These are phyloP conservation scores for Fusarium sp. DNA, from an alignment of 2,329 filamentous ascomycete species.

Conservation along the genomic window DNA sequence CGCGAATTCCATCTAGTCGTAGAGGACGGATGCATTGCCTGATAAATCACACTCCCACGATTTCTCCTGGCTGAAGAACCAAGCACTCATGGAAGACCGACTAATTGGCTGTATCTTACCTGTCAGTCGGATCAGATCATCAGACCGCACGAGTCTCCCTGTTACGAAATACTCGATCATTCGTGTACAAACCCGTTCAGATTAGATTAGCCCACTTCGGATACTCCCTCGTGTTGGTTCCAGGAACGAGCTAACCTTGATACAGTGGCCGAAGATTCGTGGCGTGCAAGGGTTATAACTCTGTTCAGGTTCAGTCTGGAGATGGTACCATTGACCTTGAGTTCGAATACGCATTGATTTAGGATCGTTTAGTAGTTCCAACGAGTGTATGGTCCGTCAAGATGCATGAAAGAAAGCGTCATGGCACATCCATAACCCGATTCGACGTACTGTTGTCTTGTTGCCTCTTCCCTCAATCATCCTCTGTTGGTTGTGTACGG, in stretches of 20 bases:
- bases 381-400: rapidly evolving
- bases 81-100: not conserved
- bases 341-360: rapidly evolving
- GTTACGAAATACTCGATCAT: not conserved
- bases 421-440: too few relatives aligned
- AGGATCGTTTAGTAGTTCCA: rapidly evolving
- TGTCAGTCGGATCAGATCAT: not conserved
- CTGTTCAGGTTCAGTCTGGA: not conserved
- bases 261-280: not conserved
- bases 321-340: rapidly evolving
- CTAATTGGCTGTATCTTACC: not conserved
- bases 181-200: not conserved
- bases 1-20: too few relatives aligned
- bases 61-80: rapidly evolving
- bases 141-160: not conserved
- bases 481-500: not conserved
- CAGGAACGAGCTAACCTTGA: not conserved
- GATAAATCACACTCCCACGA: too few relatives aligned
- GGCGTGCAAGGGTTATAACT: not conserved
- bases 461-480: too few relatives aligned
- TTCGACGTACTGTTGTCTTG: not conserved
- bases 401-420: too few relatives aligned
- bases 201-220: not conserved
- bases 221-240: not conserved
- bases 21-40: too few relatives aligned